Evolutionary conservation across 78 protist genomes (phyloP).

Genomic region (Dictyostelium capitatum): DNA sequence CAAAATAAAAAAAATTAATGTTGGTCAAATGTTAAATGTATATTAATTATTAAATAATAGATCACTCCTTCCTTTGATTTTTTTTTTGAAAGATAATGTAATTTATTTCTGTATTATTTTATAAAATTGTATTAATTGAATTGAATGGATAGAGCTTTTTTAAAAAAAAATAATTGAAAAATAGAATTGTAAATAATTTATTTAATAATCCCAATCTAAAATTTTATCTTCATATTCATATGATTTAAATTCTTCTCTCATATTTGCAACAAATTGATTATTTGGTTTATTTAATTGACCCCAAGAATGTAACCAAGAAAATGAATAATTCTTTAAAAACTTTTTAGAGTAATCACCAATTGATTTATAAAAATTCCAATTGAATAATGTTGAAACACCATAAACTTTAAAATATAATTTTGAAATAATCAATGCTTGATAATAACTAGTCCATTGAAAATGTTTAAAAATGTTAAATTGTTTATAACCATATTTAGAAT

Average conservation of each 20-base stretch:
- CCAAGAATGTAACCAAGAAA: neutral
- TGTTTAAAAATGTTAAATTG: conserved; percentile 45
- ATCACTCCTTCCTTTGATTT: too few species aligned
- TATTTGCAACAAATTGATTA: neutral
- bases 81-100: too few species aligned
- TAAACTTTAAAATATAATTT: neutral
- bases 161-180: too few species aligned
- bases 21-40: too few species aligned
- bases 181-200: too few species aligned
- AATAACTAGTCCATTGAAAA: conserved; percentile 30
- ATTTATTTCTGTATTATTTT: too few species aligned
- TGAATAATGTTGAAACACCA: neutral
- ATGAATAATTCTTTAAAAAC: neutral
- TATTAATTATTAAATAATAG: too few species aligned
- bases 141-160: too few species aligned
- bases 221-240: neutral
- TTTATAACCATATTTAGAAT: conserved; percentile 29
- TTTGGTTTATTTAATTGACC: neutral
- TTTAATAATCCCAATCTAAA: conserved; percentile 16
- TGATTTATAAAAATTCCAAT: neutral
- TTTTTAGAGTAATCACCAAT: neutral
- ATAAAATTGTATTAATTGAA: too few species aligned
- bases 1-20: too few species aligned
- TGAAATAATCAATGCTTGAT: conserved; percentile 1
- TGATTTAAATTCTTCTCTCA: neutral